These are phyloP conservation scores for Septoria linicola DNA, from an alignment of 2,329 filamentous ascomycete genomes.

Conservation along the genomic window DNA sequence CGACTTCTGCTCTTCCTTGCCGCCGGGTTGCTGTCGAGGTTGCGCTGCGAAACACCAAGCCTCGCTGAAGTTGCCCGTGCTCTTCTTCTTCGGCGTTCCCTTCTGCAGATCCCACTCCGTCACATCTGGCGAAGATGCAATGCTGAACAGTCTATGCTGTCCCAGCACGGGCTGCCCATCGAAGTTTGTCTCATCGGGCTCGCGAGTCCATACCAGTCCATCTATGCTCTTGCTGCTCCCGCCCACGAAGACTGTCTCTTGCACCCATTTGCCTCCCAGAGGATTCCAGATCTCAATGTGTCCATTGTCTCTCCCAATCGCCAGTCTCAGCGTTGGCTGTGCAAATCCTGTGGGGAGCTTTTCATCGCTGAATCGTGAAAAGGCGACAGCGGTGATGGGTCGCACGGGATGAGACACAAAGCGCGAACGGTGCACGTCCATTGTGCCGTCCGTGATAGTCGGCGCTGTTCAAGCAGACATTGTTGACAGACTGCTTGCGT, in stretches of 20 bases:
- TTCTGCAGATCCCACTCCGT: constrained; percentile 92
- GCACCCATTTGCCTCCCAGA: constrained; percentile 75
- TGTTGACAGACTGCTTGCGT: too few relatives aligned
- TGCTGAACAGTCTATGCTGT: constrained; percentile 85
- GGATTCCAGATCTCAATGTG: constrained; percentile 99
- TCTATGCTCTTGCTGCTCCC: constrained; percentile 68
- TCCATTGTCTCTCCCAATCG: constrained; percentile 88
- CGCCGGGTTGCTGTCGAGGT: constrained; percentile 53
- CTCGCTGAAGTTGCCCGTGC: constrained; percentile 88
- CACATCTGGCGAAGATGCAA: constrained; percentile 86
- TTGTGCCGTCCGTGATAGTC: constrained; percentile 48
- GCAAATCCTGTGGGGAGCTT: constrained; percentile 42
- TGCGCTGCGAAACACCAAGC: constrained; percentile 96
- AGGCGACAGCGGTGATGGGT: constrained; percentile 90
- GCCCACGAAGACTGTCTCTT: constrained; percentile 81
- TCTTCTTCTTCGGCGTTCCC: constrained; percentile 74
- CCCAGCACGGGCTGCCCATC: constrained; percentile 65
- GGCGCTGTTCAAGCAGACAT: too few relatives aligned
- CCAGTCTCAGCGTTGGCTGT: constrained; percentile 66
- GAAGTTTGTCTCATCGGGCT: constrained; percentile 68
- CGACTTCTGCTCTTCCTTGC: constrained; percentile 30
- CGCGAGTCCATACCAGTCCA: constrained; percentile 86
- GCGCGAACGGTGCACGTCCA: constrained; percentile 96
- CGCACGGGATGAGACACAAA: constrained; percentile 91
- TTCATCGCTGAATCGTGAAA: constrained; percentile 69